phyloP scores from a whole-genome alignment of 2,329 filamentous ascomycete genomes.

The Alternaria consortialis region DNA sequence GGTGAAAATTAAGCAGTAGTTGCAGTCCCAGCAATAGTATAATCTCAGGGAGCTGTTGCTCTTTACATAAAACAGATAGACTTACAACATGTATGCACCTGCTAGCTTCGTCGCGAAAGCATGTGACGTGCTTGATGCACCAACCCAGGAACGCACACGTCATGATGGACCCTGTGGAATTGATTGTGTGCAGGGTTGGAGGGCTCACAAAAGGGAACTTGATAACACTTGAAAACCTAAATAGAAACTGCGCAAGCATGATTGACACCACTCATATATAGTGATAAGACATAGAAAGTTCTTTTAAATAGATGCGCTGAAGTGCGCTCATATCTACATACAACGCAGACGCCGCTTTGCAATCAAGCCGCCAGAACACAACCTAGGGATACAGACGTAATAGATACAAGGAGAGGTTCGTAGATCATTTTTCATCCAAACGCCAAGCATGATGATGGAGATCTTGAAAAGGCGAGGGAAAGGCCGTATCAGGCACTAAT shows the following conservation, averaged over 20 bases:
- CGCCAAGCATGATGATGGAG: conserved; percentile 24
- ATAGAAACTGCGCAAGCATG: neutral
- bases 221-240: neutral
- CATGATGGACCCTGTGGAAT: conserved; percentile 30
- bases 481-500: neutral
- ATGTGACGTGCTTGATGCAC: conserved; percentile 15
- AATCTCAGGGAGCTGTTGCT: neutral
- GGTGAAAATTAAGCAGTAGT: neutral
- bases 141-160: conserved; percentile 25
- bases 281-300: neutral
- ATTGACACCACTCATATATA: neutral
- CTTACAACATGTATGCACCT: neutral
- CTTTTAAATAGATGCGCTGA: neutral
- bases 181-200: neutral
- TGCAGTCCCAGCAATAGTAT: neutral
- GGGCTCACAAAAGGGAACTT: neutral
- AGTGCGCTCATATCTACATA: conserved; percentile 9
- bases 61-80: neutral
- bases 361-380: conserved; percentile 6
- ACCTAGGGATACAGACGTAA: conserved; percentile 27
- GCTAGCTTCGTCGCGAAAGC: conserved; percentile 4
- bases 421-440: conserved; percentile 20
- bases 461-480: neutral
- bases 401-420: conserved; percentile 7
- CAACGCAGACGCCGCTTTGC: conserved; percentile 9